phyloP scores from a whole-genome alignment of 192 early-diverging fungal species.

The Coemansia sp. region DNA sequence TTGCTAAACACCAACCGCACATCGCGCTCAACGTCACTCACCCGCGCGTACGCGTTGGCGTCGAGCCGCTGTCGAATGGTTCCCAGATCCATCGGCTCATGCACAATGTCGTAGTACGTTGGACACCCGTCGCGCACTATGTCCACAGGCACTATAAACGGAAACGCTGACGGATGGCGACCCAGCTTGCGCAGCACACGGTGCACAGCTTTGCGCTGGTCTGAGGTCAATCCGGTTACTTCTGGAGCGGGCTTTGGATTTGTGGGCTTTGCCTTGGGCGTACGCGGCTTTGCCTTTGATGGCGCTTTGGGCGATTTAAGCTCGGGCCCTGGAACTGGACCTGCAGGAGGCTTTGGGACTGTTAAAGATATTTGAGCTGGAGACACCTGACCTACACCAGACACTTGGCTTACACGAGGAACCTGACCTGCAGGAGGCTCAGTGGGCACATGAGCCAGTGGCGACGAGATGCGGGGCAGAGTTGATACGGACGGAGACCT shows the following conservation, averaged over 20 bases:
- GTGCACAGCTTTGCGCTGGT: slow-evolving; percentile 20
- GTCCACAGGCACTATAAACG: slow-evolving; percentile 66
- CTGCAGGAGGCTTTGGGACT: too few species aligned
- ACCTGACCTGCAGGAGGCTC: not conserved
- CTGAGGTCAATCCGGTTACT: slow-evolving; percentile 6
- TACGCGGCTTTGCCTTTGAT: slow-evolving; percentile 6
- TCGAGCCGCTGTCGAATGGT: slow-evolving; percentile 58
- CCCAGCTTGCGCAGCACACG: slow-evolving; percentile 51
- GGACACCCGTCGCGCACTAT: slow-evolving; percentile 62
- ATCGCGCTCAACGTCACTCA: slow-evolving; percentile 54
- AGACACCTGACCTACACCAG: not conserved
- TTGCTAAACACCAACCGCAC: slow-evolving; percentile 64
- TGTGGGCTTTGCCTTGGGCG: not conserved
- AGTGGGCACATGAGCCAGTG: slow-evolving; percentile 17
- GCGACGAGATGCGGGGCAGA: slow-evolving; percentile 29
- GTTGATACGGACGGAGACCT: slow-evolving; percentile 17
- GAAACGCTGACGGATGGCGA: slow-evolving; percentile 56
- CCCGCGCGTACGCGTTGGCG: slow-evolving; percentile 30
- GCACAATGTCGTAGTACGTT: slow-evolving; percentile 63
- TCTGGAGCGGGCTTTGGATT: not conserved
- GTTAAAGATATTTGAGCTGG: not conserved
- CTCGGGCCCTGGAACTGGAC: not conserved
- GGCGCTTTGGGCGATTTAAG: not conserved
- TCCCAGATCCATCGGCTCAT: slow-evolving; percentile 67
- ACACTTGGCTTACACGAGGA: not conserved